Conservation (phyloP, 2,329 filamentous ascomycete genomes). For the Graphilbum ipis-grandicollis region DNA sequence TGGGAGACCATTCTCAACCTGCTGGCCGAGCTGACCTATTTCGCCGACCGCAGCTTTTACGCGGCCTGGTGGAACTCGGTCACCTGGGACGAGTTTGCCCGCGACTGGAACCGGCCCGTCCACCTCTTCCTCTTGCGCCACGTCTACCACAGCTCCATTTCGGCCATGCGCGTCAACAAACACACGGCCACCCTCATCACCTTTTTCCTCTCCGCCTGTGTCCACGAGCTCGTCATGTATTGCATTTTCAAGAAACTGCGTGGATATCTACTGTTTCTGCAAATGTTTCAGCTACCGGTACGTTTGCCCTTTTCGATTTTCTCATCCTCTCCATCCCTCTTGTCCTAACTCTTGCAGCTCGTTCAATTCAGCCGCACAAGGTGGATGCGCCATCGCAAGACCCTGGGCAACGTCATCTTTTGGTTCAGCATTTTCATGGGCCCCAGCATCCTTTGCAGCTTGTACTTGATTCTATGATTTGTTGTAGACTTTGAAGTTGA, state of each 20-base stretch:
- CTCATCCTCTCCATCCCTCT: neutral
- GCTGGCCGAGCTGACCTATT: constrained; percentile 57
- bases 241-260: constrained; percentile 63
- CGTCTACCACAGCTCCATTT: constrained; percentile 65
- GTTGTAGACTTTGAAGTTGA: too few relatives aligned
- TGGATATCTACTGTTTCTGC: constrained; percentile 55
- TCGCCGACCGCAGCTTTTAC: constrained; percentile 62
- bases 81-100: constrained; percentile 58
- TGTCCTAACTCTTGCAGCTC: constrained; percentile 21
- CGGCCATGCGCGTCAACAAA: constrained; percentile 51
- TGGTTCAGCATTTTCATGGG: constrained; percentile 67
- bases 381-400: constrained; percentile 42
- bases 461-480: constrained; percentile 39
- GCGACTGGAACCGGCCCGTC: constrained; percentile 64
- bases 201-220: constrained; percentile 52
- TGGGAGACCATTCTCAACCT: constrained; percentile 64
- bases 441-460: constrained; percentile 46
- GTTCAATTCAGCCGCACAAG: constrained; percentile 49
- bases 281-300: constrained; percentile 56
- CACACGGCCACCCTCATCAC: constrained; percentile 58
- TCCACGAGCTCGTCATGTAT: constrained; percentile 67
- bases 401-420: constrained; percentile 57
- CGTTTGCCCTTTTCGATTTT: constrained; percentile 7
- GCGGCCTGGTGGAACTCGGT: constrained; percentile 46
- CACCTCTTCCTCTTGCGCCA: constrained; percentile 64